Evolutionary conservation across 257 asterid species (phyloP).

Genomic region (Salvia rosmarinus): DNA sequence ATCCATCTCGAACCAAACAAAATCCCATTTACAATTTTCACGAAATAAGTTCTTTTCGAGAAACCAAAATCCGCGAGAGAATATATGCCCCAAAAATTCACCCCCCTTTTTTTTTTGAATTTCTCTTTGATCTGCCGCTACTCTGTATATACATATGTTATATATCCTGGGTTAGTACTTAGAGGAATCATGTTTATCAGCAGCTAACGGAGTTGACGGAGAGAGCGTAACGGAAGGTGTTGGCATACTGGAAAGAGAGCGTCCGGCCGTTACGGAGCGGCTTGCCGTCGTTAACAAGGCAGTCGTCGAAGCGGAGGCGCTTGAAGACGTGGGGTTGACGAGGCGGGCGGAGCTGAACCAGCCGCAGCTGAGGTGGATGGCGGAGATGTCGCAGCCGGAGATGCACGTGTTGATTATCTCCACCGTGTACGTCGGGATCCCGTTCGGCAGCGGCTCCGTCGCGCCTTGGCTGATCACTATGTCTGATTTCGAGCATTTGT

Average conservation of each 20-base stretch:
- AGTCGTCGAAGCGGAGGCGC: conserved; percentile 67
- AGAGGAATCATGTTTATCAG: conserved; percentile 33
- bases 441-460: conserved; percentile 73
- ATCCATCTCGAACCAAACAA: conserved; percentile 27
- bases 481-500: conserved; percentile 74
- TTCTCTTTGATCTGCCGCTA: not conserved
- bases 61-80: conserved; percentile 13
- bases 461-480: conserved; percentile 75
- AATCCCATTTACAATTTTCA: conserved; percentile 38
- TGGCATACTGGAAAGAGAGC: conserved; percentile 79
- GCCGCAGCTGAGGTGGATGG: conserved; percentile 76
- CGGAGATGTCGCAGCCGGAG: conserved; percentile 66
- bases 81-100: conserved; percentile 14
- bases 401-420: conserved; percentile 75
- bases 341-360: conserved; percentile 95
- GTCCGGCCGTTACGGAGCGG: conserved; percentile 65
- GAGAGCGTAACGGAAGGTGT: conserved; percentile 68
- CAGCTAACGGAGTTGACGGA: conserved; percentile 68
- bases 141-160: conserved; percentile 24
- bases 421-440: conserved; percentile 88
- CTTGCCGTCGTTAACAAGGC: conserved; percentile 78
- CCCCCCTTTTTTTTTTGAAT: not conserved
- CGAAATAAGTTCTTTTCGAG: not conserved
- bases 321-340: conserved; percentile 69
- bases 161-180: not conserved